Base-by-base conservation (phyloP, 139 green algal species). In the Eudorina sp. region DNA sequence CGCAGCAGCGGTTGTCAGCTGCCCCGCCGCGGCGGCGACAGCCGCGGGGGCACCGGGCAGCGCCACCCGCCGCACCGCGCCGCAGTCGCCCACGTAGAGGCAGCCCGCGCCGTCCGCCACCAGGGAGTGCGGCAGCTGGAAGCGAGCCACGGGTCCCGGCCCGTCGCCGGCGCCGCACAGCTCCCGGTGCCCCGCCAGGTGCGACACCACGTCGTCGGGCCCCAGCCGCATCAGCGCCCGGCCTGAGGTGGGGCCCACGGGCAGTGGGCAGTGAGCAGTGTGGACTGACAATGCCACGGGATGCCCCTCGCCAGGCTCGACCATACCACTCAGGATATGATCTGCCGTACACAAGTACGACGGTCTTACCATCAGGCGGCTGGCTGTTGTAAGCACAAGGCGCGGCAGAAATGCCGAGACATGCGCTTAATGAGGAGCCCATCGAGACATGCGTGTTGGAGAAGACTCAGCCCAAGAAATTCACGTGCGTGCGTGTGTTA, bases 71-170 rank as follows among this genome's bases (percentile, higher is more conserved):
- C 81, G 62, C 81, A 87, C 64, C 3, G 64, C 55, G 45, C 64
- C 62, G 43, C 81, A 38, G 81, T 87, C 81, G 38, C 45, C 81
- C 38, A 87, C 62, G 62, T 48, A 79, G n/a, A 87, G 60, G 3
- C 7, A 41, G 31, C 81, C 81, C 19, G 45, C 43, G 62, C 81
- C 81, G 81, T 87, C 81, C 2, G 25, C 9, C 9, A 43, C 64
- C 45, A 87, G 45, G 0, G 62, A 66, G 23, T 78, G 64, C 43
- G 81, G 81, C 31, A 79, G 62, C 45, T 68, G 64, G 81, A 87
- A 87, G 64, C 81, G 81, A 2, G 81, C 81, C 0, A 4, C 5
- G 13, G 6, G 4, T 19, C 81, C 81, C 19, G 81, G 81, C 45
- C 81, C 81, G 81, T 87, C 81, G 3, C 5, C 23, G 62, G 18